Percentiles rank a stretch among this genome's conserved stretches.
Evolutionary conservation across 177 flowering plant genomes (phyloP).

Genomic region (Vitis hybrid): DNA sequence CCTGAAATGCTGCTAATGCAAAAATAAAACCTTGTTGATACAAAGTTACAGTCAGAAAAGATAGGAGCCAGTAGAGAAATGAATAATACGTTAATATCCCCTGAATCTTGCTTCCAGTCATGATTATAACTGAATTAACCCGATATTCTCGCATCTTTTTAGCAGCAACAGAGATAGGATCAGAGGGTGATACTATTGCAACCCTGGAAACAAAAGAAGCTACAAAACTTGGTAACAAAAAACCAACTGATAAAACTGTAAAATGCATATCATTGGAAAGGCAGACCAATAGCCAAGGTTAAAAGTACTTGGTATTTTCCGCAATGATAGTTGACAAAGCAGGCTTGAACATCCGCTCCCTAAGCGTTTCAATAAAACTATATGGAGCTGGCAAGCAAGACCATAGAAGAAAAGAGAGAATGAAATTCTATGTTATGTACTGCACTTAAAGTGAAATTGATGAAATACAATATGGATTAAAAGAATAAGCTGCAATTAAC

Average conservation of each 20-base stretch:
- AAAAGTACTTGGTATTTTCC: conserved; percentile 67
- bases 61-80: conserved; percentile 12
- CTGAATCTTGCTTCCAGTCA: conserved; percentile 71
- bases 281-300: background rate
- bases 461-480: background rate
- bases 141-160: conserved; percentile 82
- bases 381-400: conserved; percentile 65
- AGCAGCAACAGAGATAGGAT: conserved; percentile 85
- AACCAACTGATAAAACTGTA: background rate
- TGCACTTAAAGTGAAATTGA: too few species aligned
- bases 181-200: conserved; percentile 78
- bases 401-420: background rate
- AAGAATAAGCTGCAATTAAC: too few species aligned
- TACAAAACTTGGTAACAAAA: conserved; percentile 10
- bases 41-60: too few species aligned
- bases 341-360: conserved; percentile 98
- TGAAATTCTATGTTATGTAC: background rate
- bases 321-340: conserved; percentile 77
- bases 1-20: background rate
- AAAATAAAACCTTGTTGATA: background rate
- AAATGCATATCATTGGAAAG: background rate
- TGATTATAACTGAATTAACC: conserved; percentile 70
- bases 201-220: conserved; percentile 49
- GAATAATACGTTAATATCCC: conserved; percentile 86
- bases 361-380: conserved; percentile 84